Percentiles rank a stretch among this genome's conserved stretches.
Evolutionary conservation across 2,329 filamentous ascomycete genomes (phyloP).

Genomic region (Pseudogymnoascus sp.): DNA sequence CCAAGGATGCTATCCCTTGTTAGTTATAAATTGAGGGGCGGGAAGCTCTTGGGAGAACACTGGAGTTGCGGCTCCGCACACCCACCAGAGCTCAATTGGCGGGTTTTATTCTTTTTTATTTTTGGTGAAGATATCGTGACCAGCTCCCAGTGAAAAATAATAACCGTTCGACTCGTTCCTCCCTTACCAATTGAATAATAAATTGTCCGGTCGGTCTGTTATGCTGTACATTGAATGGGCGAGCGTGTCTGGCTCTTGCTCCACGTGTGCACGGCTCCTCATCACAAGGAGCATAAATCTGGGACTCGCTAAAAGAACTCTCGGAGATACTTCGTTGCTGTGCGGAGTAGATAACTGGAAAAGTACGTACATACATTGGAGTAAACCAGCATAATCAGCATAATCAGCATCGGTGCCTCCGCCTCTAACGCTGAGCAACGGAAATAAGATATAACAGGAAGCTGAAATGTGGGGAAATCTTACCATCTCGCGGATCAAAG

Average conservation of each 20-base stretch:
- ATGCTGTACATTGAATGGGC: neutral
- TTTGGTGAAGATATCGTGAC: neutral
- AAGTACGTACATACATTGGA: too few relatives aligned
- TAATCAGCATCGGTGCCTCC: conserved; percentile 8
- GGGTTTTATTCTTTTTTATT: neutral
- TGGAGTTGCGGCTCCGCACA: neutral
- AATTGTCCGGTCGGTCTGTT: neutral
- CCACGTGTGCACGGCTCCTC: neutral
- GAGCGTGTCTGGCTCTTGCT: neutral
- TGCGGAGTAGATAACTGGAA: too few relatives aligned
- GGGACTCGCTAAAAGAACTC: conserved; percentile 1
- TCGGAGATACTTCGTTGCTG: conserved; percentile 4
- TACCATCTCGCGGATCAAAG: conserved; percentile 5
- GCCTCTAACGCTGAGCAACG: conserved; percentile 6
- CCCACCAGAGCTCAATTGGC: neutral
- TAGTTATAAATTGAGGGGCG: conserved; percentile 3
- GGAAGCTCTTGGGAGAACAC: neutral
- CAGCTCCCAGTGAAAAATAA: neutral
- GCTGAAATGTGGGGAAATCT: conserved; percentile 4
- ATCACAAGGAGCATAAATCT: conserved; percentile 2
- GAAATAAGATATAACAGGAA: neutral
- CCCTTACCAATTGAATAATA: conserved; percentile 6
- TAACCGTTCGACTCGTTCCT: neutral
- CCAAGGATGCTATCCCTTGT: conserved; percentile 8
- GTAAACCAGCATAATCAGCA: too few relatives aligned